phyloP scores from a whole-genome alignment of 768 basidiomycete species.

The Candolleomyces aberdarensis region DNA sequence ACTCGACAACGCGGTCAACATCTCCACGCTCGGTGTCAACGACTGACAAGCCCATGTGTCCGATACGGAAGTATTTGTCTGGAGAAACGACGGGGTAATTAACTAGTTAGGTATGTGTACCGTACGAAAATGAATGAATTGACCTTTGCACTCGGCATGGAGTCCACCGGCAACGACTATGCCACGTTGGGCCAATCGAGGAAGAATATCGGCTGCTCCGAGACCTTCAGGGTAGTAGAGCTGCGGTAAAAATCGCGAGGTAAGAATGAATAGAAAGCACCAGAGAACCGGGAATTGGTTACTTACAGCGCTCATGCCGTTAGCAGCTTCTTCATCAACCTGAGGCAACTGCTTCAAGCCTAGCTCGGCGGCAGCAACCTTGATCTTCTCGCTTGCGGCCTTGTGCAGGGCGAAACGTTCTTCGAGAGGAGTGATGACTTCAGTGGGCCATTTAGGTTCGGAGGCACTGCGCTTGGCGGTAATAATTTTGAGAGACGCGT shows the following conservation, averaged over 20 bases:
- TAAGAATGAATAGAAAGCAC: background rate
- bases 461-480: slow-evolving; percentile 25
- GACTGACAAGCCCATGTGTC: slow-evolving; percentile 93
- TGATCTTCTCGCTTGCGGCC: slow-evolving; percentile 64
- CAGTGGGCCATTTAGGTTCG: background rate
- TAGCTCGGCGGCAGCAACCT: slow-evolving; percentile 57
- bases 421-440: slow-evolving; percentile 38
- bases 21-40: slow-evolving; percentile 70
- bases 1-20: slow-evolving; percentile 65
- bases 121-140: slow-evolving; percentile 13
- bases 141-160: slow-evolving; percentile 79
- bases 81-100: slow-evolving; percentile 9
- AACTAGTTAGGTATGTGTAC: background rate
- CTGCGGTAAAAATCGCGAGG: slow-evolving; percentile 23
- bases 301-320: slow-evolving; percentile 90
- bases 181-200: slow-evolving; percentile 64
- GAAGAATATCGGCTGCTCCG: slow-evolving; percentile 71
- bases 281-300: background rate
- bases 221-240: slow-evolving; percentile 84
- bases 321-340: slow-evolving; percentile 64
- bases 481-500: slow-evolving; percentile 75
- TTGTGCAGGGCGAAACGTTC: slow-evolving; percentile 79
- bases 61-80: slow-evolving; percentile 93
- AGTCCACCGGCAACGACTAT: slow-evolving; percentile 88
- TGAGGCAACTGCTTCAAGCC: slow-evolving; percentile 75